Conservation (phyloP, 371 early-diverging fungal species). For the Dichotomocladium elegans region DNA sequence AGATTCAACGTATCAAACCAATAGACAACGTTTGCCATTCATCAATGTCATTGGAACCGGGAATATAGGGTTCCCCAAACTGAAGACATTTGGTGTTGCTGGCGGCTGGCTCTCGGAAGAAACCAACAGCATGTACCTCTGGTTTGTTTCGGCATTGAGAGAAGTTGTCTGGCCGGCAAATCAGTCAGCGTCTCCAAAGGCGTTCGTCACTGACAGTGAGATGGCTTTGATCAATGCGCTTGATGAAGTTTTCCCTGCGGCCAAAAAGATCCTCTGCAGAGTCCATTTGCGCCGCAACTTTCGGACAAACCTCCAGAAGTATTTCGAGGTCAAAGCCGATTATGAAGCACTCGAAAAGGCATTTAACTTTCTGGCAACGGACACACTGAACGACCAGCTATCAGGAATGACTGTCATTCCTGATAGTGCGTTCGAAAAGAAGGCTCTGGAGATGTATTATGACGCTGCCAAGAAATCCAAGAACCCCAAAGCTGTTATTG, state of each 20-base stretch:
- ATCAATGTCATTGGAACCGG: too few species aligned
- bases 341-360: too few species aligned
- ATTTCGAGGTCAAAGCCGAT: background rate
- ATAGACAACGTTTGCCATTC: background rate
- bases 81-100: constrained; percentile 10
- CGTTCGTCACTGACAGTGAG: constrained; percentile 3
- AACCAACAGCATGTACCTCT: background rate
- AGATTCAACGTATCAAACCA: constrained; percentile 10
- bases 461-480: too few species aligned
- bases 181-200: background rate
- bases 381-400: background rate
- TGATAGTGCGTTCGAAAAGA: too few species aligned
- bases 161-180: background rate
- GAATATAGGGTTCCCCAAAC: too few species aligned
- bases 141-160: background rate
- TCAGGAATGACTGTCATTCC: too few species aligned
- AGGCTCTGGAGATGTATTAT: too few species aligned
- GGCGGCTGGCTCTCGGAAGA: constrained; percentile 2
- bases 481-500: too few species aligned
- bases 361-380: too few species aligned
- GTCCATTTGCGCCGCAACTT: background rate
- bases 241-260: background rate
- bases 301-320: too few species aligned
- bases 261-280: background rate
- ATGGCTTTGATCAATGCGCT: background rate